Percentiles rank a stretch among this genome's conserved stretches.
Evolutionary conservation across 495 filamentous ascomycete genomes (phyloP).

Genomic region (Penicillium subrubescens): DNA sequence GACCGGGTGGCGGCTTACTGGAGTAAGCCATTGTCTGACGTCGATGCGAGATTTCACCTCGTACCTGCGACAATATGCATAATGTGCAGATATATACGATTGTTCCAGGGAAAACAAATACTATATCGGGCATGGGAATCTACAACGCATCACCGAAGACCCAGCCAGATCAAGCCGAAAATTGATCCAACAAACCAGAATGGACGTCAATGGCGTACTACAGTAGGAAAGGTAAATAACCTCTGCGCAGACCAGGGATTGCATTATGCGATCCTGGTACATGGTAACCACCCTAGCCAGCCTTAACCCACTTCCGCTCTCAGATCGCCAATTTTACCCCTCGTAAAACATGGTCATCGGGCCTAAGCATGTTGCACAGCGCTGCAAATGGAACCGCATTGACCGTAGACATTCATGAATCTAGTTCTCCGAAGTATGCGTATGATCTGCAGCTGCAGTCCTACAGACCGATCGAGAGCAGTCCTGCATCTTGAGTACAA

Average conservation of each 20-base stretch:
- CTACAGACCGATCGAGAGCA: background rate
- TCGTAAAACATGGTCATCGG: background rate
- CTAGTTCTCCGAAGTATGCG: background rate
- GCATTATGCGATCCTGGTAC: slow-evolving; percentile 2
- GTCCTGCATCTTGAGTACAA: background rate
- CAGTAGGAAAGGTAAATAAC: no score
- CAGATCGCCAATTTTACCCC: background rate
- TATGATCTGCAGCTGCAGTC: background rate
- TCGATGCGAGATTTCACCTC: slow-evolving; percentile 1
- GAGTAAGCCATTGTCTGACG: slow-evolving; percentile 1
- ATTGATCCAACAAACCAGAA: background rate
- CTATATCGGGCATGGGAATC: background rate
- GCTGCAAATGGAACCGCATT: background rate
- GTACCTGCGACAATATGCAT: slow-evolving; percentile 2
- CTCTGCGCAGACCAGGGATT: background rate
- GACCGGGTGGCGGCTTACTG: background rate
- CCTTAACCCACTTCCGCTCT: slow-evolving; percentile 8
- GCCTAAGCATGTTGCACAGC: slow-evolving; percentile 1
- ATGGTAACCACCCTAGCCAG: slow-evolving; percentile 11
- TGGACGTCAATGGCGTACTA: background rate
- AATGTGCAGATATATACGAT: background rate
- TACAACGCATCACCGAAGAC: background rate
- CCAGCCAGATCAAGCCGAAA: background rate
- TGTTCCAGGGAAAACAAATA: background rate
- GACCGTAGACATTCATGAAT: background rate